These are phyloP conservation scores for Lactarius quietus DNA, from an alignment of 768 basidiomycete genomes.

Conservation along the genomic window DNA sequence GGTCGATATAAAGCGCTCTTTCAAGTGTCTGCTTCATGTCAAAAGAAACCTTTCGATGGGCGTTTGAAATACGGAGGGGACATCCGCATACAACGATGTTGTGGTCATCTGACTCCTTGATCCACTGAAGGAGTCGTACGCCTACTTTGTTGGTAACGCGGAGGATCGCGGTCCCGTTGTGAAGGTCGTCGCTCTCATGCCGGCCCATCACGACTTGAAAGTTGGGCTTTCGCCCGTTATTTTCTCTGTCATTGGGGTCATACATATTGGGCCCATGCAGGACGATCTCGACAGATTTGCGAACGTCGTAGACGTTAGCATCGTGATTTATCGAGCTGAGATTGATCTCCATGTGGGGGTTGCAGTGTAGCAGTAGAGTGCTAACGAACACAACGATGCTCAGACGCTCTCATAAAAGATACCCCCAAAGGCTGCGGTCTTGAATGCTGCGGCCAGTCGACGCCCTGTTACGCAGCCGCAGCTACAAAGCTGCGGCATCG, in stretches of 20 bases:
- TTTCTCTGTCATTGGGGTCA: conserved; percentile 34
- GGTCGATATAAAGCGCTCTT: conserved; percentile 34
- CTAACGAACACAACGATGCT: neutral
- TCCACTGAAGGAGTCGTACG: conserved; percentile 44
- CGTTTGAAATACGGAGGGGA: conserved; percentile 26
- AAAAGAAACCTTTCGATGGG: conserved; percentile 6
- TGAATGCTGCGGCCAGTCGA: too few relatives aligned
- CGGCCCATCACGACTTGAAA: conserved; percentile 57
- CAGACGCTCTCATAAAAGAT: neutral
- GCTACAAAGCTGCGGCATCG: too few relatives aligned
- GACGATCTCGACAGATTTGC: conserved; percentile 49
- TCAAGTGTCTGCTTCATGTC: conserved; percentile 27
- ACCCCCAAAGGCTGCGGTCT: neutral
- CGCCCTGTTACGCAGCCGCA: neutral
- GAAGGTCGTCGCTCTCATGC: conserved; percentile 47
- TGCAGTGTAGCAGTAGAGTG: neutral
- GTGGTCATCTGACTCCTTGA: conserved; percentile 33
- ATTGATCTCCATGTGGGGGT: conserved; percentile 37
- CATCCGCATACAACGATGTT: conserved; percentile 28
- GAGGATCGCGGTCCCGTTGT: conserved; percentile 49
- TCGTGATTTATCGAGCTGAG: conserved; percentile 36
- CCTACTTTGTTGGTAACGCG: conserved; percentile 36
- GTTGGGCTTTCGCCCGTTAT: conserved; percentile 42
- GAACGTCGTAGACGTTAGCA: conserved; percentile 55
- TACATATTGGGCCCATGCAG: conserved; percentile 54